Evolutionary conservation across 345 rosid species (phyloP).

Genomic region (Citrus inodora): DNA sequence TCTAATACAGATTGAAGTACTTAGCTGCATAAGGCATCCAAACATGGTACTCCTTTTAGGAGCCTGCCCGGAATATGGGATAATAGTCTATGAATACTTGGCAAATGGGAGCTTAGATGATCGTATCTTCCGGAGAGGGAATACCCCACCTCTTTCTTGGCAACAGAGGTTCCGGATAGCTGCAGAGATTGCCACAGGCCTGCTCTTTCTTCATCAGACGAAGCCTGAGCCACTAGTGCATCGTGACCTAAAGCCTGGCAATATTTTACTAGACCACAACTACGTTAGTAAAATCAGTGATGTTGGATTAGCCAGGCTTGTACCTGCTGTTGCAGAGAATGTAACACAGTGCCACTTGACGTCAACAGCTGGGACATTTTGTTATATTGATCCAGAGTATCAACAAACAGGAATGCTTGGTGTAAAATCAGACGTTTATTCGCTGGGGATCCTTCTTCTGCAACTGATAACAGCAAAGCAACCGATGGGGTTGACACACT

Average conservation of each 20-base stretch:
- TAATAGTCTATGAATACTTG: slow-evolving; percentile 88
- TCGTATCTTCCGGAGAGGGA: slow-evolving; percentile 48
- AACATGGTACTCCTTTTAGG: slow-evolving; percentile 95
- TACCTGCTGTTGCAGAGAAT: slow-evolving; percentile 76
- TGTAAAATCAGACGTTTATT: slow-evolving; percentile 86
- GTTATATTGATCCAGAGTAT: slow-evolving; percentile 95
- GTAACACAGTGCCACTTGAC: slow-evolving; percentile 69
- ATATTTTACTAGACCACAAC: slow-evolving; percentile 80
- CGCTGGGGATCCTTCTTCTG: slow-evolving; percentile 78
- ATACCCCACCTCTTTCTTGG: slow-evolving; percentile 71
- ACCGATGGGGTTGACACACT: slow-evolving; percentile 70
- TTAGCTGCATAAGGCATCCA: slow-evolving; percentile 91
- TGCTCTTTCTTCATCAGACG: slow-evolving; percentile 88
- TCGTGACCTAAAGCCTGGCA: slow-evolving; percentile 91
- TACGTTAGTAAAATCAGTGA: slow-evolving; percentile 82
- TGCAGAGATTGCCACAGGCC: slow-evolving; percentile 77
- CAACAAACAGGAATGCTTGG: slow-evolving; percentile 96
- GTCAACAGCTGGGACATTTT: slow-evolving; percentile 85
- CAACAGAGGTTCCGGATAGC: slow-evolving; percentile 83
- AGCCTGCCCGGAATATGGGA: slow-evolving; percentile 91
- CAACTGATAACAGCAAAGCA: slow-evolving; percentile 74
- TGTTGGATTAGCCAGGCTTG: slow-evolving; percentile 85
- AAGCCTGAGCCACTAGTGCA: slow-evolving; percentile 98
- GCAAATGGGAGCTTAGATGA: slow-evolving; percentile 90
- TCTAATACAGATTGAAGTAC: slow-evolving; percentile 64